Evolutionary conservation across 805 yeast species (phyloP).

Genomic region (Wickerhamiella alocasiicola): DNA sequence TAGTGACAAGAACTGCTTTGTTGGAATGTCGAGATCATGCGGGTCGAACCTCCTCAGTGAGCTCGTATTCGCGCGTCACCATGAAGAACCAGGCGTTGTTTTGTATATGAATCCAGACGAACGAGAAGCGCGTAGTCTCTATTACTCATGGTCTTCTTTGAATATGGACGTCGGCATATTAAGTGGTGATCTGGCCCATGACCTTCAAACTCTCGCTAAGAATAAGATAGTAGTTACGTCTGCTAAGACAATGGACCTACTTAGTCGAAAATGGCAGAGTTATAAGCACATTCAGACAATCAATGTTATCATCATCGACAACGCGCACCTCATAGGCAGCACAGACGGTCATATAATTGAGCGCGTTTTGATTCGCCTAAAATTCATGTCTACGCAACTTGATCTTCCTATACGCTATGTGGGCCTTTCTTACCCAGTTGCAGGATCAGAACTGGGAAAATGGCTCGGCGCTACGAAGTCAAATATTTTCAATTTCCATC

Average conservation of each 20-base stretch:
- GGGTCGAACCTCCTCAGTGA: slow-evolving; percentile 55
- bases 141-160: slow-evolving; percentile 41
- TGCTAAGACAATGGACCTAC: slow-evolving; percentile 59
- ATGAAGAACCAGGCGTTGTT: slow-evolving; percentile 60
- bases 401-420: slow-evolving; percentile 48
- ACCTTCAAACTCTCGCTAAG: slow-evolving; percentile 33
- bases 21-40: slow-evolving; percentile 34
- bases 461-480: slow-evolving; percentile 67
- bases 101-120: slow-evolving; percentile 56
- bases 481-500: slow-evolving; percentile 56
- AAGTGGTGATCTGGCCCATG: slow-evolving; percentile 36
- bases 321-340: slow-evolving; percentile 57
- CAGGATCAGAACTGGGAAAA: slow-evolving; percentile 66
- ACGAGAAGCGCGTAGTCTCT: slow-evolving; percentile 39
- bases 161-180: slow-evolving; percentile 51
- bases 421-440: slow-evolving; percentile 56
- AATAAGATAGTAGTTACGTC: slow-evolving; percentile 66
- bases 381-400: slow-evolving; percentile 55
- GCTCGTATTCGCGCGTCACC: slow-evolving; percentile 56
- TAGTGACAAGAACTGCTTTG: slow-evolving; percentile 44
- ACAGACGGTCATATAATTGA: slow-evolving; percentile 55
- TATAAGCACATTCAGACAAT: slow-evolving; percentile 54
- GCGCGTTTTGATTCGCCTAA: slow-evolving; percentile 52
- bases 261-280: slow-evolving; percentile 75
- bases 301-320: slow-evolving; percentile 60